phyloP scores from a whole-genome alignment of 768 basidiomycete species.

The Mrakia blollopis region DNA sequence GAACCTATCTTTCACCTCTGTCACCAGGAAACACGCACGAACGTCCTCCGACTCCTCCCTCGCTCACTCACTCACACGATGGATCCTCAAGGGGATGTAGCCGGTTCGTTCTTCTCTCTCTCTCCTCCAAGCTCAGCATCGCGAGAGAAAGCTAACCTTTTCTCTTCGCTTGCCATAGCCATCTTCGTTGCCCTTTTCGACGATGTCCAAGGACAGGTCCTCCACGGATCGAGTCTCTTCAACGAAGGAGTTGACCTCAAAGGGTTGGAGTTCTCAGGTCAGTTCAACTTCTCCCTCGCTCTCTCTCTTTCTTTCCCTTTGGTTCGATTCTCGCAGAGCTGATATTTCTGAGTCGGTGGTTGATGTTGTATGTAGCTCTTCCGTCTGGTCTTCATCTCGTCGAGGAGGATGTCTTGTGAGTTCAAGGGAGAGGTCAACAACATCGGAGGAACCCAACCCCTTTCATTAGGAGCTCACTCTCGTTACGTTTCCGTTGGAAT shows the following conservation, averaged over 20 bases:
- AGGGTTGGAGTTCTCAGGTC: neutral
- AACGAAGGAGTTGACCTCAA: slow-evolving; percentile 10
- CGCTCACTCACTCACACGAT: neutral
- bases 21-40: neutral
- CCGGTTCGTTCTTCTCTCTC: neutral
- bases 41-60: neutral
- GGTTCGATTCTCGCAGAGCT: neutral
- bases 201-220: slow-evolving; percentile 6
- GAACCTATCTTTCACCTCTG: neutral
- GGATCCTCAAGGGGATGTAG: slow-evolving; percentile 7
- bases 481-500: neutral
- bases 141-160: neutral
- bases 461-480: neutral
- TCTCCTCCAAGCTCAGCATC: neutral
- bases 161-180: neutral
- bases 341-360: too few relatives aligned
- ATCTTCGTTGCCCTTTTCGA: neutral
- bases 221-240: neutral
- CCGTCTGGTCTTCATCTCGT: slow-evolving; percentile 15
- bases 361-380: slow-evolving; percentile 8
- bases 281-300: neutral
- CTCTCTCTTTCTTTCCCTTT: too few relatives aligned
- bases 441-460: neutral
- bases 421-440: neutral
- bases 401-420: slow-evolving; percentile 16